These are phyloP conservation scores for Globisporangium alternatum DNA, from an alignment of 352 stramenopile genomes.

Conservation along the genomic window DNA sequence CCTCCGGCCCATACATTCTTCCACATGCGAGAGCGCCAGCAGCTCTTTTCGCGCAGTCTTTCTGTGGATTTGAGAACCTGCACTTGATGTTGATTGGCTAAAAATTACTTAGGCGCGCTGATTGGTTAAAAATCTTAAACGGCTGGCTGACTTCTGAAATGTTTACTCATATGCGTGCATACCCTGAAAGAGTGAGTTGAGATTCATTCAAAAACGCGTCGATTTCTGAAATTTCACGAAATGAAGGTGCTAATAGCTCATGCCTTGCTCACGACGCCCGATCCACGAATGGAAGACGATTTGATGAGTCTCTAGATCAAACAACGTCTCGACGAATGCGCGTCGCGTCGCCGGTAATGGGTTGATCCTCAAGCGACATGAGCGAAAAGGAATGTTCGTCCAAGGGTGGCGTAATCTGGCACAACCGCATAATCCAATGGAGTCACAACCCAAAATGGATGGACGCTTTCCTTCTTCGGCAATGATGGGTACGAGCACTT, in stretches of 20 bases:
- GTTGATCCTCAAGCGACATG: not conserved
- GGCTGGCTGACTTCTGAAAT: not conserved
- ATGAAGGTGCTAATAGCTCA: not conserved
- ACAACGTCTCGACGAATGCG: not conserved
- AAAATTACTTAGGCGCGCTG: not conserved
- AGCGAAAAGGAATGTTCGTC: not conserved
- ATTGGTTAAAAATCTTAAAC: slow-evolving; percentile 6
- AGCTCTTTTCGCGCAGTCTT: slow-evolving; percentile 5
- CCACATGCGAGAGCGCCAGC: slow-evolving; percentile 2
- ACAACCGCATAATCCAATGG: not conserved
- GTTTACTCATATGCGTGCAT: not conserved
- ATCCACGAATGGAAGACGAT: not conserved
- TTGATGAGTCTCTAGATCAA: not conserved
- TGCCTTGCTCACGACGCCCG: not conserved
- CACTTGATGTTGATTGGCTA: not conserved
- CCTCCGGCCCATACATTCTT: slow-evolving; percentile 8
- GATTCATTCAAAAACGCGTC: not conserved
- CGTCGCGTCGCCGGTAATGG: not conserved
- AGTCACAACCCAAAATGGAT: not conserved
- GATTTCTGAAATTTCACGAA: not conserved
- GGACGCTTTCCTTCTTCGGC: not conserved
- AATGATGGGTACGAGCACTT: not conserved
- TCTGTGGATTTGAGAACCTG: not conserved
- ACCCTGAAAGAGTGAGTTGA: not conserved
- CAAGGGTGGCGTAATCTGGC: not conserved